Conservation (phyloP, 345 rosid species). For the Gossypium thurberi region DNA sequence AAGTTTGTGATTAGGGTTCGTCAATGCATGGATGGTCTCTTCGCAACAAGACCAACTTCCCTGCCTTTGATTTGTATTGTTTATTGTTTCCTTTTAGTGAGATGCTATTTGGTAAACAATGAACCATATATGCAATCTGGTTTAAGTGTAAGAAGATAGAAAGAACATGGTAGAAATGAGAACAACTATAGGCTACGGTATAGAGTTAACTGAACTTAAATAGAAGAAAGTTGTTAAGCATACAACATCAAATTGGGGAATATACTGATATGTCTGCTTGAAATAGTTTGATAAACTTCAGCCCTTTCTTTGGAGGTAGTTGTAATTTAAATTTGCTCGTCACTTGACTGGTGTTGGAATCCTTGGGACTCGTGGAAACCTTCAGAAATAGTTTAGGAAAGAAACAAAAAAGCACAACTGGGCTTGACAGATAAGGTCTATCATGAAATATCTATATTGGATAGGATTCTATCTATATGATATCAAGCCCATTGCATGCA, state of each 20-base stretch:
- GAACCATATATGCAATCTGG: neutral
- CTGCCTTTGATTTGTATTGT: neutral
- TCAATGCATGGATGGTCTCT: too few species aligned
- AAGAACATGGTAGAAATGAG: neutral
- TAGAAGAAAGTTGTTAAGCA: neutral
- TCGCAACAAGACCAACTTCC: neutral
- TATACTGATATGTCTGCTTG: neutral
- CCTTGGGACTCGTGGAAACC: neutral
- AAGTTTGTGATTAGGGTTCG: too few species aligned
- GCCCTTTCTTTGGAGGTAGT: neutral
- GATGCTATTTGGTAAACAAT: constrained; percentile 1
- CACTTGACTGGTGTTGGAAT: neutral
- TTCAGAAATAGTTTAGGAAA: neutral
- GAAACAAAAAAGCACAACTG: neutral
- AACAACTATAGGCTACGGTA: neutral
- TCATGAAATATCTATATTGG: neutral
- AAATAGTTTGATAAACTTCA: neutral
- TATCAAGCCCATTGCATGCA: neutral
- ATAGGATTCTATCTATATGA: neutral
- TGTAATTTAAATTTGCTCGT: neutral
- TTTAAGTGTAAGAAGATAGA: neutral
- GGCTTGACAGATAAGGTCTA: neutral
- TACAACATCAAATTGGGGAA: neutral
- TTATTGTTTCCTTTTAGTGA: neutral
- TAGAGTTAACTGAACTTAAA: neutral